These are phyloP conservation scores for Cryphonectria parasitica DNA, from an alignment of 2,329 filamentous ascomycete species.

Conservation along the genomic window DNA sequence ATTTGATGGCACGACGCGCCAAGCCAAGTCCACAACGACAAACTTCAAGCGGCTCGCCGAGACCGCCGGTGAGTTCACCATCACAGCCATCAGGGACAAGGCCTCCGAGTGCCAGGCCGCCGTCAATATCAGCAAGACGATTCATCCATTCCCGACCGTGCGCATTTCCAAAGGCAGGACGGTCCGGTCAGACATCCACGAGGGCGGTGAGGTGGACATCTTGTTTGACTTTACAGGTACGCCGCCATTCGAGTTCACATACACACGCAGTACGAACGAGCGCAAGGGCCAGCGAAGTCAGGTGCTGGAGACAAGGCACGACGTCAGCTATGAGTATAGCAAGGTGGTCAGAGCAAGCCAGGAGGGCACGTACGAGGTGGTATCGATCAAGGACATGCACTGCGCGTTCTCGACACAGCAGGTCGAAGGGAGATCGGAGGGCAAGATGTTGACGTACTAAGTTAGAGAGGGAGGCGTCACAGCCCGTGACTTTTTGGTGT, in stretches of 20 bases:
- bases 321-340: conserved; percentile 78
- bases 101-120: conserved; percentile 85
- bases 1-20: conserved; percentile 78
- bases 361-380: conserved; percentile 96
- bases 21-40: conserved; percentile 77
- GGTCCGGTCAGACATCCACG: conserved; percentile 88
- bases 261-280: conserved; percentile 88
- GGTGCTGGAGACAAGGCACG: conserved; percentile 88
- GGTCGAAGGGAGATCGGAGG: conserved; percentile 50
- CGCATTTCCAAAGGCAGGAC: conserved; percentile 84
- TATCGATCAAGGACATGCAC: conserved; percentile 90
- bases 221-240: conserved; percentile 94
- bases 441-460: conserved; percentile 43
- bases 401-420: conserved; percentile 84
- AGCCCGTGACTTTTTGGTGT: neutral
- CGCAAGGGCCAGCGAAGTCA: conserved; percentile 76
- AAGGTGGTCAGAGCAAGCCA: conserved; percentile 85
- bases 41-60: conserved; percentile 94
- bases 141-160: conserved; percentile 91
- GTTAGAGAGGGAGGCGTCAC: neutral
- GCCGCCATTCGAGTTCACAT: conserved; percentile 97
- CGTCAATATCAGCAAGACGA: conserved; percentile 77
- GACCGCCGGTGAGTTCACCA: conserved; percentile 83
- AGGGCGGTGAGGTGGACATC: conserved; percentile 92
- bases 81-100: conserved; percentile 85